A percentile compares a stretch with the other conserved stretches of the same genome.
These are phyloP conservation scores for Raffaelea albimanens DNA, from an alignment of 2,329 filamentous ascomycete species.

Conservation along the genomic window DNA sequence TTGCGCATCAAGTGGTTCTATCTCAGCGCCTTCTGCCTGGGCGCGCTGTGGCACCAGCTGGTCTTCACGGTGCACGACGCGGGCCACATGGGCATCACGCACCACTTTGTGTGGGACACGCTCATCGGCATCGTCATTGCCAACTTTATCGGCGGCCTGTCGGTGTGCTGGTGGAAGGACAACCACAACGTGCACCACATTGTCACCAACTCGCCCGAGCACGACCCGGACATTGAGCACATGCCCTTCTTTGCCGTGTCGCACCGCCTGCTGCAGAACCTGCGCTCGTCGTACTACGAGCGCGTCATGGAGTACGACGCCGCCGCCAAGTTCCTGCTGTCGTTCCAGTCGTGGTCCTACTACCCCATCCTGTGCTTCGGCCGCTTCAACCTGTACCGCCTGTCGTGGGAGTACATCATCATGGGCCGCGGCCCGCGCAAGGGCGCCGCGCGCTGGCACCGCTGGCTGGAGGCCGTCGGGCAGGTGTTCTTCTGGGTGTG, in stretches of 20 bases:
- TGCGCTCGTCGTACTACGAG: slow-evolving; percentile 78
- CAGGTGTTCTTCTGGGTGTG: slow-evolving; percentile 77
- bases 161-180: slow-evolving; percentile 92
- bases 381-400: slow-evolving; percentile 76
- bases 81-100: slow-evolving; percentile 95
- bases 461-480: slow-evolving; percentile 68
- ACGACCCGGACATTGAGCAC: slow-evolving; percentile 91
- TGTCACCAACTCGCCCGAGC: slow-evolving; percentile 88
- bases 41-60: slow-evolving; percentile 86
- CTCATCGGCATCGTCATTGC: slow-evolving; percentile 84
- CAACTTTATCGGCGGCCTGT: slow-evolving; percentile 81
- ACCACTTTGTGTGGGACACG: slow-evolving; percentile 74
- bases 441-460: slow-evolving; percentile 74
- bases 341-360: slow-evolving; percentile 73
- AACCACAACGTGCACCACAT: slow-evolving; percentile 97
- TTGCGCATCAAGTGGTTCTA: slow-evolving; percentile 57
- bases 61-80: slow-evolving; percentile 93
- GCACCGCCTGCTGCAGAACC: slow-evolving; percentile 63
- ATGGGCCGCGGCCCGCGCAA: slow-evolving; percentile 60
- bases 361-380: slow-evolving; percentile 74
- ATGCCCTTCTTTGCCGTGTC: slow-evolving; percentile 83
- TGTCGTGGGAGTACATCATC: slow-evolving; percentile 72
- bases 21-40: slow-evolving; percentile 64
- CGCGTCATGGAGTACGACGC: slow-evolving; percentile 69
- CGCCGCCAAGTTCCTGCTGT: slow-evolving; percentile 59